A percentile compares a stretch with the other conserved stretches of the same genome.
Evolutionary conservation across 163 green algal genomes (phyloP).

Genomic region (Scenedesmus sp.): DNA sequence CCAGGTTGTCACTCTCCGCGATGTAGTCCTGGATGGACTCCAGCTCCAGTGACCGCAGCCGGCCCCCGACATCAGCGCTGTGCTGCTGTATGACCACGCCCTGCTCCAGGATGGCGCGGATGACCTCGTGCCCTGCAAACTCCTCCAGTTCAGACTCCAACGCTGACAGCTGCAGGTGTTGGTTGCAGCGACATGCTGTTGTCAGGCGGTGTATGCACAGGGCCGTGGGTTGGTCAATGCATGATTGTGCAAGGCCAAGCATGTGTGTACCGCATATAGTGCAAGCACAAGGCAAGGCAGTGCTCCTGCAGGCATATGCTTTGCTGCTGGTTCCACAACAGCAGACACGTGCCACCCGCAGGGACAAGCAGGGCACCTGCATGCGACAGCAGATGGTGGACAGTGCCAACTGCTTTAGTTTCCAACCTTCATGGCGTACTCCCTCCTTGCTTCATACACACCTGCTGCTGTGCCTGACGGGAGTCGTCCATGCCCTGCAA

Average conservation of each 20-base stretch:
- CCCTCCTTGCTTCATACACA: background rate
- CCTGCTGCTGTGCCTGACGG: background rate
- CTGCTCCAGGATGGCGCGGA: constrained; percentile 83
- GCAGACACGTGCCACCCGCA: no score
- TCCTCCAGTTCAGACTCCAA: constrained; percentile 89
- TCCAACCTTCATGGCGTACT: background rate
- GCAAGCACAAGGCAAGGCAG: background rate
- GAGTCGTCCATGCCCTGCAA: background rate
- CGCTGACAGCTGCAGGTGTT: constrained; percentile 63
- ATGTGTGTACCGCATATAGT: no score
- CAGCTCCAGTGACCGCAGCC: constrained; percentile 88
- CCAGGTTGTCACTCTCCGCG: constrained; percentile 90
- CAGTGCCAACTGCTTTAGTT: no score
- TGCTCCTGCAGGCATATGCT: background rate
- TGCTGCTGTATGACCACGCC: constrained; percentile 82
- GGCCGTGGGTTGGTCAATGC: background rate
- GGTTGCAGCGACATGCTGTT: background rate
- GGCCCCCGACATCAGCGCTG: constrained; percentile 85
- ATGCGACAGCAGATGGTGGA: background rate
- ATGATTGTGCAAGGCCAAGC: background rate
- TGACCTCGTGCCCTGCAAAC: constrained; percentile 85
- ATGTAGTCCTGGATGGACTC: constrained; percentile 96
- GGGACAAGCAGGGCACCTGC: no score
- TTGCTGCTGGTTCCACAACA: no score
- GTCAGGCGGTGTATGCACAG: background rate